phyloP scores from a whole-genome alignment of 345 rosid genomes.

The Boechera retrofracta region DNA sequence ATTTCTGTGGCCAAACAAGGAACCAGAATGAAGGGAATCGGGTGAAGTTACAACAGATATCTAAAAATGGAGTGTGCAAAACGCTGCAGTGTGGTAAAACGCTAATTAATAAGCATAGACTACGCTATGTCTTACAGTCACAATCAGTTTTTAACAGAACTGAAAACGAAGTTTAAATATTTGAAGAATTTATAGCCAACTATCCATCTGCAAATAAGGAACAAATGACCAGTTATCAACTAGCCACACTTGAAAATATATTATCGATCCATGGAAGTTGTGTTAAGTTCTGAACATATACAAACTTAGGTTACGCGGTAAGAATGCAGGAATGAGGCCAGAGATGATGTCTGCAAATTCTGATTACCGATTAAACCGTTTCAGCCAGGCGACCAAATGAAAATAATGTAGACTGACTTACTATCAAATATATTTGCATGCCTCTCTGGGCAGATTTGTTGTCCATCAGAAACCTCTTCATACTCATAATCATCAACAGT shows the following conservation, averaged over 20 bases:
- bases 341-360: constrained; percentile 16
- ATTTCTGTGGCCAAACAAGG: constrained; percentile 48
- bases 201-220: neutral
- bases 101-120: constrained; percentile 6
- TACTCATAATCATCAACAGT: constrained; percentile 71
- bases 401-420: constrained; percentile 48
- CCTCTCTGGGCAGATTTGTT: constrained; percentile 85
- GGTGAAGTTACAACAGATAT: neutral
- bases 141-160: constrained; percentile 16
- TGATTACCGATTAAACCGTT: constrained; percentile 16
- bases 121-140: neutral
- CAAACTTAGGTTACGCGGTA: constrained; percentile 17
- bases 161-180: neutral
- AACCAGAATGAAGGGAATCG: neutral
- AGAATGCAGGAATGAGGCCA: constrained; percentile 27
- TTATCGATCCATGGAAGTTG: neutral
- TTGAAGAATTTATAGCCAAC: neutral
- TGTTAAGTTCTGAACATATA: constrained; percentile 3
- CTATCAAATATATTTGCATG: constrained; percentile 75
- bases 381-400: constrained; percentile 5
- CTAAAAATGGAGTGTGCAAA: constrained; percentile 17
- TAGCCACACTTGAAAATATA: neutral
- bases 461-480: constrained; percentile 90
- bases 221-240: neutral
- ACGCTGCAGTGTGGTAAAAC: neutral